phyloP scores from a whole-genome alignment of 371 early-diverging fungal genomes.

The Mortierella sp. region DNA sequence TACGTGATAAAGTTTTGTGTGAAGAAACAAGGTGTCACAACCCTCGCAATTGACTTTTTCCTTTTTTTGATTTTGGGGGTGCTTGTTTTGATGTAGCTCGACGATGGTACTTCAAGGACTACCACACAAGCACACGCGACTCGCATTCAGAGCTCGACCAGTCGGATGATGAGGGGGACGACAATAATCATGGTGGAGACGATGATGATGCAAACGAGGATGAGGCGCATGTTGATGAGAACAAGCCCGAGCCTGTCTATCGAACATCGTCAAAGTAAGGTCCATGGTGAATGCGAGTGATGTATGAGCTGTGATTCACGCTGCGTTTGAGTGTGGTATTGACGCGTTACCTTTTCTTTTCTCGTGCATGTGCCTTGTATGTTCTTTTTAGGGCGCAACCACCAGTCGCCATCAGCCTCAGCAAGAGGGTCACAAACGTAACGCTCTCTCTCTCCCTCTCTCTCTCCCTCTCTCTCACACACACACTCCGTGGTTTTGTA shows the following conservation, averaged over 20 bases:
- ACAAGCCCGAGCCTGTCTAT: background rate
- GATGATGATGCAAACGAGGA: background rate
- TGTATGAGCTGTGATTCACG: background rate
- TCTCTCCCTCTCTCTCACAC: too few relatives aligned
- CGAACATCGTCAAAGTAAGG: background rate
- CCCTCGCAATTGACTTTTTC: background rate
- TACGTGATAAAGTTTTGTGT: too few relatives aligned
- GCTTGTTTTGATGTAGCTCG: too few relatives aligned
- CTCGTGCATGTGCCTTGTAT: too few relatives aligned
- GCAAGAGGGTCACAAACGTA: background rate
- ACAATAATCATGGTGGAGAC: background rate
- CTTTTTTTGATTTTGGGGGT: too few relatives aligned
- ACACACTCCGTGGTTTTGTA: too few relatives aligned
- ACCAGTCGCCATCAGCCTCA: background rate
- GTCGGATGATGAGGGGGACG: background rate
- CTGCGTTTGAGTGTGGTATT: background rate
- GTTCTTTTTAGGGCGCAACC: background rate
- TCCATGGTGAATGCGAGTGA: background rate
- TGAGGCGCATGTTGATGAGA: background rate
- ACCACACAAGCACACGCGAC: background rate
- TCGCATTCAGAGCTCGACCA: background rate
- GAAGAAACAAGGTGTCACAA: too few relatives aligned
- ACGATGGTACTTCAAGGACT: slow-evolving; percentile 4
- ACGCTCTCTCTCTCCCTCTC: too few relatives aligned
- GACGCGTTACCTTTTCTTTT: background rate